Base-by-base conservation (phyloP, 176 grass and related monocot genomes). In the Canna indica region DNA sequence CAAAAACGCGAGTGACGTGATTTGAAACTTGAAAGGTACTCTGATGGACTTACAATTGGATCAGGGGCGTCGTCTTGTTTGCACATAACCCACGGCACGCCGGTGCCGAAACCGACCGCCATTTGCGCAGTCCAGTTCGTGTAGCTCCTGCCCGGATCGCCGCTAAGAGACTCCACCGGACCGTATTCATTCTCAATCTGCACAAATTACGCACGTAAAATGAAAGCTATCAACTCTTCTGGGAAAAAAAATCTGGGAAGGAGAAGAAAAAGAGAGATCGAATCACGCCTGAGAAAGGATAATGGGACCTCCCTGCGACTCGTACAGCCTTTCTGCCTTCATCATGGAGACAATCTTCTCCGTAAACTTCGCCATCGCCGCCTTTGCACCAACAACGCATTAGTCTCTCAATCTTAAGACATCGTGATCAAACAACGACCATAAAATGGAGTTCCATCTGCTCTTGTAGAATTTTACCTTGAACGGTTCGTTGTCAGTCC, bases 61-160 rank as follows among this genome's bases (percentile, higher is more conserved):
- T 97, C 94, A 1, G 94, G 93, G 7, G 94, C 94, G 76, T 97
- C 94, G 12, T 97, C 89, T 61, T 97, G 86, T 50, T 92, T 92
- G 77, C 94, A 97, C 94, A 97, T 97, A 75, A 97, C 82, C 94
- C 94, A 97, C 3, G 94, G 94, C 77, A 97, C 94, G 0, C 94
- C 86, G 7, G 89, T 87, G 81, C 87, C 87, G 53, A 85, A 81
- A 11, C 82, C 86, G 22, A 92, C 84, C 1, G 94, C 94, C 94
- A 97, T 92, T 81, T 92, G 81, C 32, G 86, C 89, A 0, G 89
- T 89, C 94, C 94, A 97, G 69, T 78, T 59, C 8, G 86, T 65
- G 4, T 97, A 97, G 1, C 84, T 44, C 72, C 83, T 92, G 57
- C 88, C 86, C 24, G 79, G 62, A 0, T 59, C 46, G 32, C 93